Evolutionary conservation across 2,329 filamentous ascomycete genomes (phyloP), one percentile per base, ranked within the genome.

Genomic region (Penicillium sp.): DNA sequence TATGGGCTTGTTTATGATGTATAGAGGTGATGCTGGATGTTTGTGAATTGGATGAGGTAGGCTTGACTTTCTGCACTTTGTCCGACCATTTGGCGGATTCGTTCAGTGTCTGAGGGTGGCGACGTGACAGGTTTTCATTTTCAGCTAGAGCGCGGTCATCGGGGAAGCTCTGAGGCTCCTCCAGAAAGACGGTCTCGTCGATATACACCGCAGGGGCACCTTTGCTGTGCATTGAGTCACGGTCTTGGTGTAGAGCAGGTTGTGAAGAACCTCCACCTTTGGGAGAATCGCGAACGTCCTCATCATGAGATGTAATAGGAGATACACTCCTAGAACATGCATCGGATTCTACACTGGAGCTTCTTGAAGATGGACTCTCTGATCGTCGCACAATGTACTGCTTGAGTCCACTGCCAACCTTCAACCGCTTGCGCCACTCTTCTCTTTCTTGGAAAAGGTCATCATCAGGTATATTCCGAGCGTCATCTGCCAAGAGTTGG

Each of bases 401-500:
- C 8, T 51, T 45, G 1, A 47, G 44, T 18, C 46, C 56, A 54
- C 82, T 77, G 0, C 77, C 74, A 20, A 68, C 63, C 51, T 84
- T 77, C n/a, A 89, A 64, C 39, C 74, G 78, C 7, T 74, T 73
- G 22, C 82, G 74, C 83, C 84, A 87, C 8, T 73, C 62, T 0
- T 76, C 67, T 47, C 81, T 77, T 55, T 87, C 81, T 47, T 84
- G 76, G 22, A 74, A 79, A 46, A 84, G 75, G 6, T 80, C 77
- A 11, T 77, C 66, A 1, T 66, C 65, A 0, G 77, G 72, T 2
- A 71, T 62, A 27, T 72, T 74, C 14, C 71, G 75, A 14, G 84
- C 80, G 24, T 78, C 70, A 24, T 73, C 65, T 0, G 86, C 88
- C 60, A 87, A 74, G 5, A 75, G 63, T 55, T 90, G 85, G 3